Base-by-base conservation (phyloP, 805 yeast genomes). In the Komagataella populi region DNA sequence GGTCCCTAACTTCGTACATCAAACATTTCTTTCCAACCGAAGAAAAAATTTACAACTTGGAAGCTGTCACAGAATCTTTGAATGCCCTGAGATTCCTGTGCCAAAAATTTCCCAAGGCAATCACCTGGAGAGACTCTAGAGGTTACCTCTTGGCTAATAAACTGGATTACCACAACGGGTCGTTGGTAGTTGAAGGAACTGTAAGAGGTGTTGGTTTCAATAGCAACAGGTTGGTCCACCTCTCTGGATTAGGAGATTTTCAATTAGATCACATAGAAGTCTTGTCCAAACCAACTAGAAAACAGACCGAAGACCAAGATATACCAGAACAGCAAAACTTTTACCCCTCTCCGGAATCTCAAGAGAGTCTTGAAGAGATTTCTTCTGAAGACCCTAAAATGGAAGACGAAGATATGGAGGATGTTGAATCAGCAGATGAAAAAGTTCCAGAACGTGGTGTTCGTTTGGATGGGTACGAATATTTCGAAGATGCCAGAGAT, bases 41-140 rank as follows among this genome's bases (percentile, higher is more conserved):
- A 56, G 96, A 87, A 44, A 84, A 82, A 64, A 69, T 95, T 17
- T 90, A 70, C 65, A 81, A 83, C 47, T 65, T 87, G 50, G 95
- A 87, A 56, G 70, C 68, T 48, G 67, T 70, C 14, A 72, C 85
- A 2, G 98, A 93, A 56, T 74, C 85, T n/a, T 57, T 74, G 17
- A 86, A 84, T 59, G 81, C 87, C 47, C 71, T 85, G 46, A 78
- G 99, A 64, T 71, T 73, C 3, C 60, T 93, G 23, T 85, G 96
- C 61, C 97, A 91, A 60, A 86, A 82, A 67, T 78, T 83, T 59
- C 99, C 99, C 23, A 83, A 81, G 61, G 79, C 87, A 1, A 72
- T 95, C 48, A 78, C 78, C 22, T 93, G 99, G 98, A 82, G 98
- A 68, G 97, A 91, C 59, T 69, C 81, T n/a, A 74, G 99, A 62